These are phyloP conservation scores for Aspergillus ibericus DNA, from an alignment of 2,329 filamentous ascomycete genomes.

Conservation along the genomic window DNA sequence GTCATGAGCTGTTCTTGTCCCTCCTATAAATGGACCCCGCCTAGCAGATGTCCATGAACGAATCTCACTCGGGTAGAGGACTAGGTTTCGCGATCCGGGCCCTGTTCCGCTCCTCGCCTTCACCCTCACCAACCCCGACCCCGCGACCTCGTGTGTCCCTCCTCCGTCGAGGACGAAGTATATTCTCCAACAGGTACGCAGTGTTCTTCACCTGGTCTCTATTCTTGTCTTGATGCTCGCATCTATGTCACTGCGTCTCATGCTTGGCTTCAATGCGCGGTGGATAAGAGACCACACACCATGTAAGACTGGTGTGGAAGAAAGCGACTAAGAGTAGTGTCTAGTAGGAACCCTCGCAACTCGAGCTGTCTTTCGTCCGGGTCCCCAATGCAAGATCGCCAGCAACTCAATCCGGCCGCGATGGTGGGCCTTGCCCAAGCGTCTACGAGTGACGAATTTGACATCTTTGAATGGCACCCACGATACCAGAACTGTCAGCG, in stretches of 20 bases:
- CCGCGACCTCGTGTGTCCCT: conserved; percentile 32
- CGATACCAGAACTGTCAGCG: conserved; percentile 85
- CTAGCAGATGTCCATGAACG: conserved; percentile 39
- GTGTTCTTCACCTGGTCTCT: background rate
- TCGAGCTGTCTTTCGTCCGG: conserved; percentile 16
- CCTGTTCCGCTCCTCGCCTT: conserved; percentile 33
- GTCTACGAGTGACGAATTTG: conserved; percentile 49
- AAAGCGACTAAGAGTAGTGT: conserved; percentile 13
- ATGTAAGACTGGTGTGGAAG: conserved; percentile 1
- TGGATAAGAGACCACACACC: background rate
- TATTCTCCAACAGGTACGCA: conserved; percentile 36
- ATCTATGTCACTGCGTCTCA: background rate
- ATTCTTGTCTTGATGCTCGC: background rate
- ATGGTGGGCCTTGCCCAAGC: conserved; percentile 40
- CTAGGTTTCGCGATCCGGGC: conserved; percentile 32
- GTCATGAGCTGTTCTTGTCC: conserved; percentile 23
- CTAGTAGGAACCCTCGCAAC: conserved; percentile 23
- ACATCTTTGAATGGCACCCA: conserved; percentile 88
- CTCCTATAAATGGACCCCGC: conserved; percentile 30
- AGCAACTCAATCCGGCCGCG: conserved; percentile 38
- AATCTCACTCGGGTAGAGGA: conserved; percentile 33
- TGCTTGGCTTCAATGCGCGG: background rate
- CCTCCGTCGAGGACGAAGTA: conserved; percentile 37
- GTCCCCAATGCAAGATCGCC: conserved; percentile 31
- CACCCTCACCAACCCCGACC: conserved; percentile 29